Conservation (phyloP, 2,329 filamentous ascomycete species). For the Cladosporium oxysporum region DNA sequence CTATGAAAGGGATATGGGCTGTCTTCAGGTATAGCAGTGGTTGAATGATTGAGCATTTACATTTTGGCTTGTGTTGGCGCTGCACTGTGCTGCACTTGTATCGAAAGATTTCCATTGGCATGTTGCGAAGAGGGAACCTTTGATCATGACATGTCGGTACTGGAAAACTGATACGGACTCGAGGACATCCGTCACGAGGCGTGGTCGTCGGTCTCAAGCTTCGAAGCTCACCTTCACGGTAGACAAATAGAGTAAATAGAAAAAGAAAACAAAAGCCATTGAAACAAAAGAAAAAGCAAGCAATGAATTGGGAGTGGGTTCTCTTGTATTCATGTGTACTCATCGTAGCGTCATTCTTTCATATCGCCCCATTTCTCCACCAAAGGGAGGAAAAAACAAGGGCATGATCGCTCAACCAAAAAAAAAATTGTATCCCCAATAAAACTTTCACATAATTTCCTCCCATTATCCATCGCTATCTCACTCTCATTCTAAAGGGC, state of each 20-base stretch:
- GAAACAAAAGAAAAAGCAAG: neutral
- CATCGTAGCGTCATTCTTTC: slow-evolving; percentile 13
- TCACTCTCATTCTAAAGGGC: neutral
- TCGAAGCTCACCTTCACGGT: neutral
- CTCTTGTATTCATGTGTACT: slow-evolving; percentile 5
- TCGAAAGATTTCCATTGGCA: too few relatives aligned
- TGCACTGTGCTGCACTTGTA: too few relatives aligned
- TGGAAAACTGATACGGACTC: too few relatives aligned
- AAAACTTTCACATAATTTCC: neutral
- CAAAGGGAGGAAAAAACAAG: neutral
- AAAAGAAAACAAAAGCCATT: too few relatives aligned
- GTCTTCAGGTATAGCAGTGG: too few relatives aligned
- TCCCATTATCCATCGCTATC: neutral
- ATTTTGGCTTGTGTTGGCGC: neutral
- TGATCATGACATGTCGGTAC: too few relatives aligned
- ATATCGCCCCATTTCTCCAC: neutral
- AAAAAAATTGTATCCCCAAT: neutral
- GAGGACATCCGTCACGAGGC: neutral
- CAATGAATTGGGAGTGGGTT: neutral
- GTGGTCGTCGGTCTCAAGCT: neutral
- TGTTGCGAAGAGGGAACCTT: too few relatives aligned
- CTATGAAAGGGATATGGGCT: neutral
- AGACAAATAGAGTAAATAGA: too few relatives aligned
- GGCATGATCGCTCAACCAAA: neutral
- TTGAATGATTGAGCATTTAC: neutral